Conservation (phyloP, 352 stramenopile species). For the Phytophthora tubulina region DNA sequence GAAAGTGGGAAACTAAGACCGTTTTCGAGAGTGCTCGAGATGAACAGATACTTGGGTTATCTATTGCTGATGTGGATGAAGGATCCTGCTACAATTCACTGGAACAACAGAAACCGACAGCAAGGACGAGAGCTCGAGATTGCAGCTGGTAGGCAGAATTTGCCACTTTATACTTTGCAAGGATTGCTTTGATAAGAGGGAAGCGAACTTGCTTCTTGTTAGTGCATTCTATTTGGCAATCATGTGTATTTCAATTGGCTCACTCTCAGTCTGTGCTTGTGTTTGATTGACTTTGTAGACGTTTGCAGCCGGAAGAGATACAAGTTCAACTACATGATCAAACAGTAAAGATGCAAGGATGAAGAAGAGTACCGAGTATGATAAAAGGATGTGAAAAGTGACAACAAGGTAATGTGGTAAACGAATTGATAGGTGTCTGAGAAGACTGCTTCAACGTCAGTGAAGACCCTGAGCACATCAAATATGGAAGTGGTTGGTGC, state of each 20-base stretch:
- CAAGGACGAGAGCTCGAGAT: conserved; percentile 24
- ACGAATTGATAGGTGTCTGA: conserved; percentile 27
- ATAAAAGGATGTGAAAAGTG: conserved; percentile 19
- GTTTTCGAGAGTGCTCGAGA: conserved; percentile 6
- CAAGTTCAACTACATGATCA: not conserved
- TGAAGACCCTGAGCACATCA: conserved; percentile 23
- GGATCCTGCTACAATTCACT: not conserved
- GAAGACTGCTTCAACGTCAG: conserved; percentile 12
- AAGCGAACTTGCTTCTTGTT: conserved; percentile 26
- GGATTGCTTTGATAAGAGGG: conserved; percentile 36
- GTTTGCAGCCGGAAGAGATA: not conserved
- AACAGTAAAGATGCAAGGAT: not conserved
- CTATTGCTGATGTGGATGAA: conserved; percentile 1
- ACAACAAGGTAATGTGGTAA: conserved; percentile 32
- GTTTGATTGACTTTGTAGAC: conserved; percentile 19
- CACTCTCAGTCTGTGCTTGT: conserved; percentile 27
- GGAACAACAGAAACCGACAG: conserved; percentile 23
- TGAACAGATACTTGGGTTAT: not conserved
- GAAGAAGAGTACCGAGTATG: conserved; percentile 25
- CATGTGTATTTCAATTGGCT: conserved; percentile 12
- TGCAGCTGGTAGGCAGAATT: conserved; percentile 41
- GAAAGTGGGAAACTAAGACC: not conserved
- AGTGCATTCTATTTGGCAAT: conserved; percentile 18
- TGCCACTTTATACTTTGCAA: conserved; percentile 37
- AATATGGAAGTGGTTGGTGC: conserved; percentile 13